Percentiles rank a stretch among this genome's conserved stretches.
Evolutionary conservation across 2,329 filamentous ascomycete genomes (phyloP).

Genomic region (Paraphaeosphaeria sporulosa): DNA sequence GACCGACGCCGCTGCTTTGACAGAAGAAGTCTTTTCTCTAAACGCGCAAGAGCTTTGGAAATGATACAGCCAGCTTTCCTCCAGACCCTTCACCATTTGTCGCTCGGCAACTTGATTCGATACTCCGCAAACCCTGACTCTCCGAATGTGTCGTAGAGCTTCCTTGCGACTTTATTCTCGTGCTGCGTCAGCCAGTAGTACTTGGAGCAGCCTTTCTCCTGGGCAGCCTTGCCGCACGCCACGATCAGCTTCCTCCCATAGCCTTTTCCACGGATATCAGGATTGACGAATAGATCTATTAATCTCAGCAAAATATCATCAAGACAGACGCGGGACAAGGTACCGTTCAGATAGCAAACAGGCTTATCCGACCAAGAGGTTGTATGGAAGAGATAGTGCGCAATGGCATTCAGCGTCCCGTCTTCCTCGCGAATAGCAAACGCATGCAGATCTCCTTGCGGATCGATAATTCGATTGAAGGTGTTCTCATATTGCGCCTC

Average conservation of each 20-base stretch:
- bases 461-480: conserved; percentile 16
- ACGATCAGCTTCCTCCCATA: conserved; percentile 18
- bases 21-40: conserved; percentile 60
- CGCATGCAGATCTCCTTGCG: conserved; percentile 10
- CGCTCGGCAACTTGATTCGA: not conserved
- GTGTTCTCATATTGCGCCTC: conserved; percentile 19
- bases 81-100: not conserved
- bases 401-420: conserved; percentile 15
- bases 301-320: not conserved
- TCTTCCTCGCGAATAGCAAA: conserved; percentile 15
- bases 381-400: conserved; percentile 19
- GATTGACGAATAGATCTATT: conserved; percentile 18
- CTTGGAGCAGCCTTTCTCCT: conserved; percentile 15
- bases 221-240: conserved; percentile 14
- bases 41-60: conserved; percentile 64
- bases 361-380: conserved; percentile 20
- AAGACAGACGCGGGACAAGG: not conserved
- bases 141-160: conserved; percentile 17
- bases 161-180: conserved; percentile 17
- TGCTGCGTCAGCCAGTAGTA: conserved; percentile 20
- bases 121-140: not conserved
- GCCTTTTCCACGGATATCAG: conserved; percentile 17
- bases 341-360: conserved; percentile 20
- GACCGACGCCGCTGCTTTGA: conserved; percentile 55
- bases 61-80: not conserved